Evolutionary conservation across 495 filamentous ascomycete genomes (phyloP), one percentile per base, ranked within the genome.

Genomic region (Entonaema liquescens): DNA sequence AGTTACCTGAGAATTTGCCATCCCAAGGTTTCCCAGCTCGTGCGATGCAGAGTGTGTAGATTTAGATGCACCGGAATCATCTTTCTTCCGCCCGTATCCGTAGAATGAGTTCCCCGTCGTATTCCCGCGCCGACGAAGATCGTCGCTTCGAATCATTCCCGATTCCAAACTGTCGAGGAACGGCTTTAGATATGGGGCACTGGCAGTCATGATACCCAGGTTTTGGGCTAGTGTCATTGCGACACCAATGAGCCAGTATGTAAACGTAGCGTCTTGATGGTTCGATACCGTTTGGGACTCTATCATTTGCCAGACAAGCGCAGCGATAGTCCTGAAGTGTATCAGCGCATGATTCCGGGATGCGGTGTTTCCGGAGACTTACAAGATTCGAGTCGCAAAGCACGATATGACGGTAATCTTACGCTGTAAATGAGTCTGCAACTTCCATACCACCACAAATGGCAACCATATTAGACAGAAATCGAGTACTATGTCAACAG

Each of bases 111-210:
- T 67, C 15, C 53, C 53, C 42, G 60, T 33, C 29, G 29, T 59
- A 26, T 66, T 65, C 19, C 61, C 69, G 31, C 74, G 76, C 11
- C 61, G 74, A 56, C 68, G 72, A 44, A 77, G 72, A 44, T 79
- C 81, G 31, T 81, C 76, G 44, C 78, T 72, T 25, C 79, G 76
- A 65, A 85, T 80, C 53, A 82, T 78, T 1, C 80, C 79, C 15
- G 83, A 82, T 47, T 79, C 80, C 5, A 84, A 72, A n/a, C 77
- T 82, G 25, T 83, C 79, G 3, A 85, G 70, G 65, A 85, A 80
- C 0, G 83, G 82, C 19, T 83, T 83, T 56, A 84, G 78, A 38
- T 83, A 83, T 1, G 82, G 81, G 0, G 78, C 74, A 60, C 82
- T 83, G 2, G 82, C 76, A 7, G 81, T 82, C 29, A 80, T 71